A percentile compares a stretch with the other conserved stretches of the same genome.
Conservation (phyloP, 345 rosid genomes). For the Eutrema yunnanense region DNA sequence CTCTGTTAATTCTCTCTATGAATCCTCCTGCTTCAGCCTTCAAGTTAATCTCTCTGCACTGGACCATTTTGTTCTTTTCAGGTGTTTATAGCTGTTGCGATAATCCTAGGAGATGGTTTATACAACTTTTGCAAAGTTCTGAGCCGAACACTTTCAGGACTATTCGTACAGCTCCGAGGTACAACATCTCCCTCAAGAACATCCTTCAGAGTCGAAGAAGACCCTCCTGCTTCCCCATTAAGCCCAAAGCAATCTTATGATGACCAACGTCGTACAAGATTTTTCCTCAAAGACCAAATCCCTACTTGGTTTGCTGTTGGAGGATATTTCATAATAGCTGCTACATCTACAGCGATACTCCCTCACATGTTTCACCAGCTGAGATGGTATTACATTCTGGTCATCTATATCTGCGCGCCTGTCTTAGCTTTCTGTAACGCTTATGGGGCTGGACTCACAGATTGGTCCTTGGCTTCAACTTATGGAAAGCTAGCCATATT, state of each 20-base stretch:
- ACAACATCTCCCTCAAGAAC: constrained; percentile 14
- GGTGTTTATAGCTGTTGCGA: constrained; percentile 74
- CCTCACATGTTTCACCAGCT: constrained; percentile 61
- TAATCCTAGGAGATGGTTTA: constrained; percentile 81
- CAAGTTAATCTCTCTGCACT: background rate
- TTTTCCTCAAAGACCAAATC: constrained; percentile 75
- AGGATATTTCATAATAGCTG: constrained; percentile 51
- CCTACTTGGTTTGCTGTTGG: constrained; percentile 59
- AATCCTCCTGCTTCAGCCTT: background rate
- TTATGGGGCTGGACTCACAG: constrained; percentile 83
- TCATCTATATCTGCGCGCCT: constrained; percentile 61
- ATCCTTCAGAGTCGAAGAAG: constrained; percentile 35
- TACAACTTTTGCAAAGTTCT: constrained; percentile 74
- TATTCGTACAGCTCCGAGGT: constrained; percentile 39
- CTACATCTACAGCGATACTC: constrained; percentile 41
- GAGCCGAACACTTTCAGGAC: constrained; percentile 44
- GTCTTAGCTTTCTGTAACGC: constrained; percentile 75
- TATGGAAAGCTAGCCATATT: constrained; percentile 82
- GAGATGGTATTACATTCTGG: constrained; percentile 66
- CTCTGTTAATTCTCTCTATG: background rate
- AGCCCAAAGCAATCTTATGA: constrained; percentile 42
- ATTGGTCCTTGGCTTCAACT: constrained; percentile 81
- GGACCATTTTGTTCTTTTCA: constrained; percentile 17
- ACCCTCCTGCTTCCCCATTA: constrained; percentile 29
- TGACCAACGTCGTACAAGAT: constrained; percentile 50